Evolutionary conservation across 371 early-diverging fungal genomes (phyloP).

Genomic region (Apophysomyces elegans): DNA sequence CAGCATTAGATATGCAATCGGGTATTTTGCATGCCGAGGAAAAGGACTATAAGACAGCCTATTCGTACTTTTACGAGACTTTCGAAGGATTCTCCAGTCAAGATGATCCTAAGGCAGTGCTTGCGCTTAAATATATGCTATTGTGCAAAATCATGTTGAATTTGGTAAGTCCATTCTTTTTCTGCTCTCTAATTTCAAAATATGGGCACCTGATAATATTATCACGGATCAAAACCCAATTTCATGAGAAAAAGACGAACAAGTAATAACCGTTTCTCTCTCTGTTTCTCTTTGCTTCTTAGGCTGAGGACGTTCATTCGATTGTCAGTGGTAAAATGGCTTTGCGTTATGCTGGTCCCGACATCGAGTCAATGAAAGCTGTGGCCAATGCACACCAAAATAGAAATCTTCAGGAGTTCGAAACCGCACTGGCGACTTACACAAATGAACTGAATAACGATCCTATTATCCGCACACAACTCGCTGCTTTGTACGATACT

Average conservation of each 20-base stretch:
- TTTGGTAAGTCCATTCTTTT: slow-evolving; percentile 57
- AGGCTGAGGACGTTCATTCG: slow-evolving; percentile 88
- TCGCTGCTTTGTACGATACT: slow-evolving; percentile 94
- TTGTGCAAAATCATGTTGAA: slow-evolving; percentile 98
- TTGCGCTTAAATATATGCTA: slow-evolving; percentile 95
- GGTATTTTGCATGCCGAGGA: slow-evolving; percentile 98
- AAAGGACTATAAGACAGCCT: slow-evolving; percentile 98
- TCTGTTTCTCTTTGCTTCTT: neutral
- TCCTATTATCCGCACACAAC: slow-evolving; percentile 89
- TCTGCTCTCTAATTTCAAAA: neutral
- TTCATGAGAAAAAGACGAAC: too few species aligned
- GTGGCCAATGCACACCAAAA: slow-evolving; percentile 94
- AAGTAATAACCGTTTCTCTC: too few species aligned
- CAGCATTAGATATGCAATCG: slow-evolving; percentile 95
- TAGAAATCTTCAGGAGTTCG: slow-evolving; percentile 93
- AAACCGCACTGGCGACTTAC: slow-evolving; percentile 84
- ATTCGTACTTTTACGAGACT: slow-evolving; percentile 98
- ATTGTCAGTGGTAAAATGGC: slow-evolving; percentile 87
- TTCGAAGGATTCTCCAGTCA: slow-evolving; percentile 92
- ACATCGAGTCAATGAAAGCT: slow-evolving; percentile 93
- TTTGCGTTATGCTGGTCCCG: slow-evolving; percentile 72
- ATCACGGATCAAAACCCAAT: neutral
- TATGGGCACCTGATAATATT: neutral
- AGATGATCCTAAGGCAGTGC: slow-evolving; percentile 85
- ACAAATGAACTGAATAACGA: slow-evolving; percentile 89